Percentiles rank a stretch among this genome's conserved stretches.
These are phyloP conservation scores for Blastocystis hominis DNA, from an alignment of 352 stramenopile species.

Conservation along the genomic window DNA sequence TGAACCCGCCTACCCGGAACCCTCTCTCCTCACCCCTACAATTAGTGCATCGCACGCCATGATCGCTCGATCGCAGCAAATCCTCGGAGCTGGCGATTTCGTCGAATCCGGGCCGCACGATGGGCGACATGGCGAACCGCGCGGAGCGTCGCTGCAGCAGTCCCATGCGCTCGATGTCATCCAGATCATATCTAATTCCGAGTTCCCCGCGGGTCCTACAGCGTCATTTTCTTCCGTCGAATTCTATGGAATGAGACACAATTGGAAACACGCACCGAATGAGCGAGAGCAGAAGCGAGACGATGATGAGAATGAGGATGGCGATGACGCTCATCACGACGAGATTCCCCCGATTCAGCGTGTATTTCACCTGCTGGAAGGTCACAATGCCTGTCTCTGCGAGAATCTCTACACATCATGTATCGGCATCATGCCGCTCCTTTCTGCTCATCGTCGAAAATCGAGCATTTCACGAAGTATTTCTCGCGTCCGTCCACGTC, in stretches of 20 bases:
- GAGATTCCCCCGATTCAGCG: background rate
- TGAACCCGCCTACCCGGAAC: background rate
- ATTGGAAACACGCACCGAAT: background rate
- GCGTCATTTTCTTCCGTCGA: background rate
- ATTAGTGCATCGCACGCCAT: background rate
- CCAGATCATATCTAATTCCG: slow-evolving; percentile 1
- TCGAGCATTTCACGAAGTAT: slow-evolving; percentile 22
- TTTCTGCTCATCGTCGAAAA: background rate
- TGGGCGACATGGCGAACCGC: background rate
- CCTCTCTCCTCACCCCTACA: background rate
- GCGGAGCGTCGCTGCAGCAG: background rate
- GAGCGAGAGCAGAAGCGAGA: slow-evolving; percentile 1
- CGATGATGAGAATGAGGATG: background rate
- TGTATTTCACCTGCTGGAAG: background rate
- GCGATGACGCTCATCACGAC: background rate
- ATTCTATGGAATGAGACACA: background rate
- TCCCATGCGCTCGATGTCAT: slow-evolving; percentile 36
- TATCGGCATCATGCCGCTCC: background rate
- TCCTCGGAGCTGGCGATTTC: background rate
- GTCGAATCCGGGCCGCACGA: background rate
- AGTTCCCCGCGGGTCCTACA: background rate
- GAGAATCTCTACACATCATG: background rate
- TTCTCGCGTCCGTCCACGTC: background rate
- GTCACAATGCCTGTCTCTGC: background rate
- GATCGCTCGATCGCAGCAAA: background rate